Evolutionary conservation across 73 alveolate species (phyloP), one percentile per base, ranked within the genome.

Genomic region (Uronychia setigera): DNA sequence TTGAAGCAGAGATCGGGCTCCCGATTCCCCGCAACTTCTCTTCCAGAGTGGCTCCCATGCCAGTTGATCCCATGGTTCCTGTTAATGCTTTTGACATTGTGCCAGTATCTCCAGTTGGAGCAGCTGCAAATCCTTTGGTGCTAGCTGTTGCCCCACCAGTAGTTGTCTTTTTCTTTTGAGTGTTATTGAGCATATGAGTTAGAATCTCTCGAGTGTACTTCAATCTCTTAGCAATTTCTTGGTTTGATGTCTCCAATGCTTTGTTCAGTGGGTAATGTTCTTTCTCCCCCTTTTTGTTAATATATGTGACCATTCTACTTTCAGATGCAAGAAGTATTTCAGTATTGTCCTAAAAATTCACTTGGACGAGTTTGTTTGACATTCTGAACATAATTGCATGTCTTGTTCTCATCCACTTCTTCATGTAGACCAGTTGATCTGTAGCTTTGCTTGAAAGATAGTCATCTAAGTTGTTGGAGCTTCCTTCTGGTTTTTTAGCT

Each of bases 331-430:
- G 88, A 59, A 93, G 91, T 35, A 93, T 93, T 83, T 94, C 98
- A 33, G 98, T 94, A 83, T 91, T 91, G 88, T 94, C 98, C 81
- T 86, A 86, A 78, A 94, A 94, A 35, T 92, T 84, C 0, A 94
- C 98, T 92, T 94, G 98, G 11, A 94, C 97, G 0, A 89, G 88
- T 86, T 94, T 94, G 88, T 94, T 94, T 76, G 93, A 80, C 80
- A 94, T 87, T 88, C 96, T 91, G 87, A 94, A 94, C 97, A 94
- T 92, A 80, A 91, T 94, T 74, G 98, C 98, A 80, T 94, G 98
- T 85, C 92, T 88, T 33, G 95, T 94, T 67, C 96, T 92, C 81
- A 92, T 92, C 98, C 98, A 94, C 88, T 94, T 82, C 88, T 92
- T 92, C 29, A 82, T 96, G 81, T 89, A 92, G 59, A 87, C 79